Percentiles rank a stretch among this genome's conserved stretches.
Evolutionary conservation across 352 stramenopile genomes (phyloP).

Genomic region (Globisporangium emineosum): DNA sequence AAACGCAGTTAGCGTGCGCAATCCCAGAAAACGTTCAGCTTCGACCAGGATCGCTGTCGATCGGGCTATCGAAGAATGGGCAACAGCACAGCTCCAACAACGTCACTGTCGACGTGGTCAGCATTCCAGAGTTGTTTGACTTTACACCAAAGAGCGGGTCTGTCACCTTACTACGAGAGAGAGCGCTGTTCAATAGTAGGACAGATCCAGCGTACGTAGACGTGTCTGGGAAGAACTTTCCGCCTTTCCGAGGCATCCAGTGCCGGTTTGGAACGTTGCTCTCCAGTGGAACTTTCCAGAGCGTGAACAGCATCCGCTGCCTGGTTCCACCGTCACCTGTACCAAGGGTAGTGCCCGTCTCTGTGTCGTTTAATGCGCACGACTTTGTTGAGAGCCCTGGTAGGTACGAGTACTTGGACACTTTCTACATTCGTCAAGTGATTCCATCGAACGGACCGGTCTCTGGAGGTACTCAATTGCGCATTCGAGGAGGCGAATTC

Average conservation of each 20-base stretch:
- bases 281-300: conserved; percentile 35
- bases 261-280: conserved; percentile 31
- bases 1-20: conserved; percentile 21
- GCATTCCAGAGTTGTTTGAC: conserved; percentile 30
- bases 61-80: conserved; percentile 21
- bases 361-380: conserved; percentile 64
- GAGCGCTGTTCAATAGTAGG: not conserved
- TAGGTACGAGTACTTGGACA: conserved; percentile 36
- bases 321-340: conserved; percentile 30
- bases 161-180: not conserved
- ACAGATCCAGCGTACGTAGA: conserved; percentile 5
- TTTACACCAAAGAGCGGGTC: conserved; percentile 26
- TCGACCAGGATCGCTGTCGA: conserved; percentile 11
- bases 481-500: conserved; percentile 56
- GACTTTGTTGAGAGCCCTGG: conserved; percentile 39
- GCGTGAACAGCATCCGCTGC: conserved; percentile 33
- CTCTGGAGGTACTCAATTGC: conserved; percentile 61
- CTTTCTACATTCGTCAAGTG: conserved; percentile 30
- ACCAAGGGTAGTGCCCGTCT: conserved; percentile 23
- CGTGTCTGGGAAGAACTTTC: conserved; percentile 47
- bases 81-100: conserved; percentile 25
- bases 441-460: conserved; percentile 44
- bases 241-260: conserved; percentile 30
- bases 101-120: conserved; percentile 25
- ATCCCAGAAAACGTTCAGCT: conserved; percentile 13